Base-by-base conservation (phyloP, 306 rosid genomes). In the Vicia sativa region DNA sequence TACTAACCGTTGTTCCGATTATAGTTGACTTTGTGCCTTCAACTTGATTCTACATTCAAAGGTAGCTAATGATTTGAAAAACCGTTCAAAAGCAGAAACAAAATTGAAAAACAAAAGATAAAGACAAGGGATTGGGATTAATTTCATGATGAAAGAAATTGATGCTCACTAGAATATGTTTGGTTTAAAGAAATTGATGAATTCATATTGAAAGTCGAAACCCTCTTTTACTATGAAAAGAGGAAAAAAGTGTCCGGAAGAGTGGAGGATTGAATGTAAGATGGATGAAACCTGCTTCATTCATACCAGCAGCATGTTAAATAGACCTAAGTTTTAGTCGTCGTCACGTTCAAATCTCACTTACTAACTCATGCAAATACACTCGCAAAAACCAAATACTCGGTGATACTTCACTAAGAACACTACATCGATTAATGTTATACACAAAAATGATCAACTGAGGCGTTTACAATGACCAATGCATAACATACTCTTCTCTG, bases 31-130 rank as follows among this genome's bases (percentile, higher is more conserved):
- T 78, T 4, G 79, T 44, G 74, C 67, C 77, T 64, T 84, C 89
- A 49, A 59, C 73, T 70, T 82, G 84, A 50, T 75, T 83, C 90
- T 89, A 74, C 78, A 79, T 70, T 50, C 85, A 83, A 62, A 25
- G 25, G 7, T 29, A 65, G 29, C 26, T 29, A n/a, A 52, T 44
- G 62, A 74, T 65, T 62, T 68, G 58, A 5, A 70, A 54, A 68
- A 72, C 71, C 63, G 45, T 52, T 44, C 58, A 25, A 41, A 16
- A 18, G 31, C 18, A 14, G 65, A 42, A 9, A 38, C 68, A 34
- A 9, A 38, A 29, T 29, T 3, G 6, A 5, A 37, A 15, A 60
- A 16, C 7, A 28, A 66, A 72, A 21, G 52, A 71, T 44, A 23
- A 49, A 12, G 46, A 31, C 13, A 21, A 14, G 70, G 60, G n/a